Conservation (phyloP, 1,284 basidiomycete genomes). For the Trichosporon faecale region DNA sequence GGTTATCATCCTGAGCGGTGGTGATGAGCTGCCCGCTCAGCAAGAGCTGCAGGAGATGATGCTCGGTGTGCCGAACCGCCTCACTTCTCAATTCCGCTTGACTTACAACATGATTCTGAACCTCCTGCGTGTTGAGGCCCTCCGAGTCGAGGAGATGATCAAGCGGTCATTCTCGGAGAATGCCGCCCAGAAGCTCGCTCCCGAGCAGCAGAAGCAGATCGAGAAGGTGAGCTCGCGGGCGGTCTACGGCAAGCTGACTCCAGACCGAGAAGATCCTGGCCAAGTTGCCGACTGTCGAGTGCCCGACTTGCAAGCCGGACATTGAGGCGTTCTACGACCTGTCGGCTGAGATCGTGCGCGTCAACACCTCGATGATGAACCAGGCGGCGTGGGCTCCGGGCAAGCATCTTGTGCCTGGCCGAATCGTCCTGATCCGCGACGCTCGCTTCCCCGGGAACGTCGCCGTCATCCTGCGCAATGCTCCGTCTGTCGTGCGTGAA, state of each 20-base stretch:
- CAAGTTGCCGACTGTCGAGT: slow-evolving; percentile 65
- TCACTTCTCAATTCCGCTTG: slow-evolving; percentile 94
- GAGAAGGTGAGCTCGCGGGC: slow-evolving; percentile 59
- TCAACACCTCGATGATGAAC: slow-evolving; percentile 66
- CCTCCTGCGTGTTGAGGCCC: slow-evolving; percentile 88
- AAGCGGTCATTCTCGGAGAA: slow-evolving; percentile 99
- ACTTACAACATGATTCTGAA: slow-evolving; percentile 99
- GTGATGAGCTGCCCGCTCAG: slow-evolving; percentile 78
- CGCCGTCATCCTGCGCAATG: slow-evolving; percentile 73
- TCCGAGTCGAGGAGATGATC: slow-evolving; percentile 99
- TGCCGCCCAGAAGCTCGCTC: slow-evolving; percentile 83
- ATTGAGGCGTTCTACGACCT: slow-evolving; percentile 76
- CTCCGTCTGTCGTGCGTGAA: slow-evolving; percentile 56
- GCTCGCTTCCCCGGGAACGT: slow-evolving; percentile 75
- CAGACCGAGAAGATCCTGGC: slow-evolving; percentile 74
- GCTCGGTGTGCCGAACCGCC: slow-evolving; percentile 82
- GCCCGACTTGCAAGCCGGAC: slow-evolving; percentile 65
- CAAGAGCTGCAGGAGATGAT: slow-evolving; percentile 81
- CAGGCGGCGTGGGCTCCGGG: slow-evolving; percentile 62
- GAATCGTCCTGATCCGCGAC: slow-evolving; percentile 80
- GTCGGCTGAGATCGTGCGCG: slow-evolving; percentile 63
- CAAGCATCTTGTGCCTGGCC: slow-evolving; percentile 68
- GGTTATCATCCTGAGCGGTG: slow-evolving; percentile 82
- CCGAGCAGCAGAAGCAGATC: slow-evolving; percentile 88
- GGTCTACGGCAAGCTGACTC: slow-evolving; percentile 3